These are phyloP conservation scores for Cruciata laevipes DNA, from an alignment of 257 asterid species.

Conservation along the genomic window DNA sequence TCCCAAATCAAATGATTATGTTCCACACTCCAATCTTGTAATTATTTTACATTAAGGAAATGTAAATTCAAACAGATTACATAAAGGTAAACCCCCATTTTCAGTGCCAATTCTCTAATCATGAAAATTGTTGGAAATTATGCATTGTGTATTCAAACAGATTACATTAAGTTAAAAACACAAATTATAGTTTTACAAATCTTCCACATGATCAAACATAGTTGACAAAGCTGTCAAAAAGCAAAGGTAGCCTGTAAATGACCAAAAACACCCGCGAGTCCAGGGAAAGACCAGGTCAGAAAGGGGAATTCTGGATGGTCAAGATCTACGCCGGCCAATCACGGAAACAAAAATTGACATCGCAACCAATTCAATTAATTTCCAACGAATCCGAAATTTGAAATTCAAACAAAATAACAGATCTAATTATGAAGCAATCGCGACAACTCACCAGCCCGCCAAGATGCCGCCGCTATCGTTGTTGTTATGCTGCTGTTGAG, in stretches of 20 bases:
- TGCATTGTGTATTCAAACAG: background rate
- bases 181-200: background rate
- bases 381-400: background rate
- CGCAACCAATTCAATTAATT: background rate
- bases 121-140: no score
- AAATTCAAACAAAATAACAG: background rate
- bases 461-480: constrained; percentile 17
- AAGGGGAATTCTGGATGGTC: background rate
- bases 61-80: no score
- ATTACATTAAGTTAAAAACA: background rate
- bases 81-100: no score
- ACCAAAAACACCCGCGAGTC: background rate
- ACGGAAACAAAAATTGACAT: background rate
- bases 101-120: no score
- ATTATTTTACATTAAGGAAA: background rate
- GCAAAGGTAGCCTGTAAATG: background rate
- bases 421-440: background rate
- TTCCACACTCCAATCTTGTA: background rate
- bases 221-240: background rate
- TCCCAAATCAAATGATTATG: no score
- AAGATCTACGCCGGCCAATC: background rate
- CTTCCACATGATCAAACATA: no score
- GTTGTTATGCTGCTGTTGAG: constrained; percentile 25
- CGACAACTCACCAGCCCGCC: constrained; percentile 39
- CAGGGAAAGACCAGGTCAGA: background rate